Conservation (phyloP, 2,329 filamentous ascomycete species). For the Blastomyces parvus region DNA sequence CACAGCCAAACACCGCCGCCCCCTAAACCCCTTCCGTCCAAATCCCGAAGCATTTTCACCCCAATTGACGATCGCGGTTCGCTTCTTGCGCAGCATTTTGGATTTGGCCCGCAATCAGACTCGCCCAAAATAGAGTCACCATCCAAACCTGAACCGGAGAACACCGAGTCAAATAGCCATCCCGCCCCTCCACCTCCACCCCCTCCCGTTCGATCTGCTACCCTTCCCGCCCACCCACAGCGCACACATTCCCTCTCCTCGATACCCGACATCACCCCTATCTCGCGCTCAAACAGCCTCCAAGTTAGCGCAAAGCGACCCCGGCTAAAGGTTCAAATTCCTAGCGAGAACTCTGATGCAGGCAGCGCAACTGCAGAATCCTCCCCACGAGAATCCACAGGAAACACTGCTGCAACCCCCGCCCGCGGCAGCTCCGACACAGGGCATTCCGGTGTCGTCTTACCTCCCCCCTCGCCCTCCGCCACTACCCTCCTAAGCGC, state of each 20-base stretch:
- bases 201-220: constrained; percentile 39
- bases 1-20: constrained; percentile 39
- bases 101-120: constrained; percentile 51
- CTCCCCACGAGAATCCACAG: constrained; percentile 50
- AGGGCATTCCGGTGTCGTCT: constrained; percentile 61
- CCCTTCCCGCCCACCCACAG: constrained; percentile 39
- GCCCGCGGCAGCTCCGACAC: constrained; percentile 45
- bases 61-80: constrained; percentile 91
- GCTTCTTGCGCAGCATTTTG: constrained; percentile 74
- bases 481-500: constrained; percentile 78
- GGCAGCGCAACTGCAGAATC: constrained; percentile 66
- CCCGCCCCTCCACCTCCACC: constrained; percentile 43
- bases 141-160: constrained; percentile 25
- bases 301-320: constrained; percentile 62
- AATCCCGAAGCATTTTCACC: constrained; percentile 90
- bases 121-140: constrained; percentile 36
- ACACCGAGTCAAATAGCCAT: constrained; percentile 55
- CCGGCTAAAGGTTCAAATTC: constrained; percentile 86
- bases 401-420: constrained; percentile 45
- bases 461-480: constrained; percentile 88
- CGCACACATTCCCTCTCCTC: constrained; percentile 49
- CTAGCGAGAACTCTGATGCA: constrained; percentile 73
- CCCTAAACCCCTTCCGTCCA: constrained; percentile 56
- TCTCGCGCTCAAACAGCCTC: constrained; percentile 68
- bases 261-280: constrained; percentile 60